Percentiles rank a stretch among this genome's conserved stretches.
Evolutionary conservation across 768 basidiomycete species (phyloP).

Genomic region (Hygrophoropsis aurantiaca): DNA sequence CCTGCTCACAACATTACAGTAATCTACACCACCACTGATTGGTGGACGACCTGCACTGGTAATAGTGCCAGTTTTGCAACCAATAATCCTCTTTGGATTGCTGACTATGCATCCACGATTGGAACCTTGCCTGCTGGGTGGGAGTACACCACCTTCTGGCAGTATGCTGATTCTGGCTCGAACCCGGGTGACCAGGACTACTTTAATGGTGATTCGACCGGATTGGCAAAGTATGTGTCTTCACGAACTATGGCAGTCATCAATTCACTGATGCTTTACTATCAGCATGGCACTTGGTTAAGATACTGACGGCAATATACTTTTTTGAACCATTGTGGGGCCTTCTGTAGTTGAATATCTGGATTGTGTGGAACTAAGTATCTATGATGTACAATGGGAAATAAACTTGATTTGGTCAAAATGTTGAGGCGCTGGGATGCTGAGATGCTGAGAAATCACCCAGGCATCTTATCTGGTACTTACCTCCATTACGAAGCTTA

Average conservation of each 20-base stretch:
- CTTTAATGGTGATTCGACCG: constrained; percentile 53
- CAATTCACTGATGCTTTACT: neutral
- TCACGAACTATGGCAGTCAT: neutral
- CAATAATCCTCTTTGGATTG: constrained; percentile 63
- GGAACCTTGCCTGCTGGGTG: constrained; percentile 63
- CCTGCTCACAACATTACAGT: constrained; percentile 26
- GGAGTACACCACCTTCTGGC: constrained; percentile 58
- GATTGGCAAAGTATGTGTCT: constrained; percentile 36
- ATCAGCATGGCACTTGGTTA: constrained; percentile 20
- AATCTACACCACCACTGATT: constrained; percentile 64
- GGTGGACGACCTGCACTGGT: constrained; percentile 70
- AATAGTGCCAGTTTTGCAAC: constrained; percentile 49
- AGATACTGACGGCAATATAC: neutral
- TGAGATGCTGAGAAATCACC: too few relatives aligned
- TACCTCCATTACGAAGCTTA: too few relatives aligned
- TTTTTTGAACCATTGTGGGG: neutral
- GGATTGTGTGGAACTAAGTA: too few relatives aligned
- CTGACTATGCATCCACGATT: constrained; percentile 46
- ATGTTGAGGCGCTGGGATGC: too few relatives aligned
- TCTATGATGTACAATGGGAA: too few relatives aligned
- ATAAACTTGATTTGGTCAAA: too few relatives aligned
- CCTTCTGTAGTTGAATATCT: too few relatives aligned
- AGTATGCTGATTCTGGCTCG: constrained; percentile 53
- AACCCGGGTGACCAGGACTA: constrained; percentile 59
- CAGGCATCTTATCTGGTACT: too few relatives aligned